These are phyloP conservation scores for Alloteropsis semialata DNA, from an alignment of 176 grass and related monocot genomes.

Conservation along the genomic window DNA sequence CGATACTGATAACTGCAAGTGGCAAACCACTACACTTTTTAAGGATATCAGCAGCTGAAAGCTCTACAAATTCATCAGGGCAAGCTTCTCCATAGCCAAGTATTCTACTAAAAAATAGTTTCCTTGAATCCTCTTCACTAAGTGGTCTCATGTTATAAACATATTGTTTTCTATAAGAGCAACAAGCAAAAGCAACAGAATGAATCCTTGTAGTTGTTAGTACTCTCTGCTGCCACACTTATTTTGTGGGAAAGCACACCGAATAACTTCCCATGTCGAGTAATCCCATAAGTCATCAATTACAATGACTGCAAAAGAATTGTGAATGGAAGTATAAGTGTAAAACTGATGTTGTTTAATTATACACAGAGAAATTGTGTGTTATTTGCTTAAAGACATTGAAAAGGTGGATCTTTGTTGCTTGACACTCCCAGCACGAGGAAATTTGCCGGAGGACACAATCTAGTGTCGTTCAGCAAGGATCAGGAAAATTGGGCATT, in stretches of 20 bases:
- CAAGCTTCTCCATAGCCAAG: neutral
- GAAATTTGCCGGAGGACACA: too few species aligned
- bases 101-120: constrained; percentile 10
- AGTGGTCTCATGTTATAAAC: constrained; percentile 8
- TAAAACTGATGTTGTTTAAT: too few species aligned
- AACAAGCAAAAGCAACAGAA: neutral
- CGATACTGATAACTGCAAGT: constrained; percentile 7
- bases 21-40: constrained; percentile 17
- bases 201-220: constrained; percentile 8
- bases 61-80: neutral
- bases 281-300: constrained; percentile 28
- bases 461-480: too few species aligned
- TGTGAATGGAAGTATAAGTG: too few species aligned
- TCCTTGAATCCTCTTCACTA: neutral
- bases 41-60: constrained; percentile 2
- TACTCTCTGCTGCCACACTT: neutral
- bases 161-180: neutral
- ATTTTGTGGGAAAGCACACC: neutral
- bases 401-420: too few species aligned
- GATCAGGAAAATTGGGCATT: too few species aligned
- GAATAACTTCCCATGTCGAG: neutral
- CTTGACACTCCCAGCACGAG: too few species aligned
- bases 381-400: too few species aligned
- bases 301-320: constrained; percentile 13
- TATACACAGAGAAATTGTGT: too few species aligned